phyloP scores from a whole-genome alignment of 2,329 filamentous ascomycete species.

The Talaromyces sp. region DNA sequence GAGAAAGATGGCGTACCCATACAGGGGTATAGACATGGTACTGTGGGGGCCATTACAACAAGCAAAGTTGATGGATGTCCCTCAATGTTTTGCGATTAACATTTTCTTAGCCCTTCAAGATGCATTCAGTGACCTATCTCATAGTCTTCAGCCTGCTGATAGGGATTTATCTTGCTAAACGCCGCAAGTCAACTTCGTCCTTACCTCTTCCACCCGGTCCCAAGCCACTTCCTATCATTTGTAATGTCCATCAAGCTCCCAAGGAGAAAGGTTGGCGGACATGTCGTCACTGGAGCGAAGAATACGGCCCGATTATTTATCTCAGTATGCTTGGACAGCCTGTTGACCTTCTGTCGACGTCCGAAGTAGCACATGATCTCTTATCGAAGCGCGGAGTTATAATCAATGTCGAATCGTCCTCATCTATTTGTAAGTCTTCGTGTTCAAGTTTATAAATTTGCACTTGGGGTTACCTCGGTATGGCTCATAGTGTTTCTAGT shows the following conservation, averaged over 20 bases:
- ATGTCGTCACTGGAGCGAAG: constrained; percentile 13
- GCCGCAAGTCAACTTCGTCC: background rate
- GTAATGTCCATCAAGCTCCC: constrained; percentile 26
- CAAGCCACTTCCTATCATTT: constrained; percentile 23
- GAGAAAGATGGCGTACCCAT: too few species aligned
- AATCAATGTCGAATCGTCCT: constrained; percentile 5
- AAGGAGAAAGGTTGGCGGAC: constrained; percentile 22
- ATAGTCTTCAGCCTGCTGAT: too few species aligned
- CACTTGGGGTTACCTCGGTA: too few species aligned
- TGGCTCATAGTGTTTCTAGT: background rate
- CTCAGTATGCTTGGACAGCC: constrained; percentile 6
- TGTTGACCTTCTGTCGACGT: constrained; percentile 4
- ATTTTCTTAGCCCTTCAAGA: too few species aligned
- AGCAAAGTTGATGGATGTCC: too few species aligned
- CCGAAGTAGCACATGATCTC: constrained; percentile 7
- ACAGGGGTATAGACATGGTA: too few species aligned
- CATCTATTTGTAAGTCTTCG: constrained; percentile 5
- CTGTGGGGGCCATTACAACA: too few species aligned
- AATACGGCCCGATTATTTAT: constrained; percentile 11
- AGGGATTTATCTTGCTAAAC: too few species aligned
- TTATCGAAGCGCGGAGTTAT: constrained; percentile 2
- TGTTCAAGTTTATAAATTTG: too few species aligned
- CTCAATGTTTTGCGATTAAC: too few species aligned
- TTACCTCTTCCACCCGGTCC: constrained; percentile 24
- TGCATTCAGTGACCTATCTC: too few species aligned